Evolutionary conservation across 352 stramenopile species (phyloP).

Genomic region (Phytophthora idaei): DNA sequence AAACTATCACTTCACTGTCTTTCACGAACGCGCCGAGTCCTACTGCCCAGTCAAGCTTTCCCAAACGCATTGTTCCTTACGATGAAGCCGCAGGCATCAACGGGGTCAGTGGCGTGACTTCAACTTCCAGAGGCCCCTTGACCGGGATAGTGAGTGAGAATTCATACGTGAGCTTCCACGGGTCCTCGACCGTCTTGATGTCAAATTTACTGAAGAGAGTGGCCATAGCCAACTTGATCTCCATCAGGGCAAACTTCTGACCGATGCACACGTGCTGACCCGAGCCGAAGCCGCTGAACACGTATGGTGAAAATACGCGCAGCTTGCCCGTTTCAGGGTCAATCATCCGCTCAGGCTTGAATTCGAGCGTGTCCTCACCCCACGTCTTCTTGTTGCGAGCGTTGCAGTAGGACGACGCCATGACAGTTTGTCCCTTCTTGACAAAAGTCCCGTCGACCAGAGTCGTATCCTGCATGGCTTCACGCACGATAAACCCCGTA

Average conservation of each 20-base stretch:
- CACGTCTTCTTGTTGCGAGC: slow-evolving; percentile 43
- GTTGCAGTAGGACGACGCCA: slow-evolving; percentile 35
- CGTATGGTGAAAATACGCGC: slow-evolving; percentile 20
- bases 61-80: not conserved
- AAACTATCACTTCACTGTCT: too few species aligned
- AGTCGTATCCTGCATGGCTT: slow-evolving; percentile 39
- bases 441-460: slow-evolving; percentile 37
- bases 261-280: slow-evolving; percentile 62
- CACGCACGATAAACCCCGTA: slow-evolving; percentile 56
- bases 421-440: slow-evolving; percentile 23
- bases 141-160: slow-evolving; percentile 49
- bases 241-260: slow-evolving; percentile 50
- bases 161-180: slow-evolving; percentile 50
- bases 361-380: slow-evolving; percentile 52
- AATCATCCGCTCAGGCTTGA: slow-evolving; percentile 69
- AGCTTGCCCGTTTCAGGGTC: slow-evolving; percentile 42
- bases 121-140: slow-evolving; percentile 36
- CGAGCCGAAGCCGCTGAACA: slow-evolving; percentile 51
- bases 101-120: slow-evolving; percentile 23
- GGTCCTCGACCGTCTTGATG: slow-evolving; percentile 34
- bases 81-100: slow-evolving; percentile 16
- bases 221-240: slow-evolving; percentile 65
- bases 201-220: slow-evolving; percentile 53
- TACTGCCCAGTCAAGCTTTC: not conserved
- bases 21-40: too few species aligned